These are phyloP conservation scores for Fomitopsis pulvina DNA, from an alignment of 768 basidiomycete genomes.

Conservation along the genomic window DNA sequence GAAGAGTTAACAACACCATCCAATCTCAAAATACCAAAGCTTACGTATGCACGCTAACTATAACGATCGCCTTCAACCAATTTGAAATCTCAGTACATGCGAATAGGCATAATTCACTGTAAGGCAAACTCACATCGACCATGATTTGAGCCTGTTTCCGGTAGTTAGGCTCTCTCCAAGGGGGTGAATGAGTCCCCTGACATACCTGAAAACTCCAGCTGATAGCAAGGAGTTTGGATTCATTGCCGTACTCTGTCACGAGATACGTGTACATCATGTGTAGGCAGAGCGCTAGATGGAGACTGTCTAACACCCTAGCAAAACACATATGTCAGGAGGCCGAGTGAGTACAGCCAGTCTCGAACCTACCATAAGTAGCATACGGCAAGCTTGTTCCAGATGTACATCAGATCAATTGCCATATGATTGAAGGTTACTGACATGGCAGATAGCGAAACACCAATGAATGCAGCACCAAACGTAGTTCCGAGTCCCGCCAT, in stretches of 20 bases:
- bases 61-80: conserved; percentile 12
- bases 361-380: conserved; percentile 13
- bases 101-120: too few relatives aligned
- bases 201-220: conserved; percentile 16
- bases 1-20: too few relatives aligned
- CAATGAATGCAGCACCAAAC: conserved; percentile 15
- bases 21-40: neutral
- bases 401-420: neutral
- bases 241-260: conserved; percentile 10
- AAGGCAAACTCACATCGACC: conserved; percentile 15
- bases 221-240: conserved; percentile 9
- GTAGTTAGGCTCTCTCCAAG: too few relatives aligned
- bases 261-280: conserved; percentile 17
- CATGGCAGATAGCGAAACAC: conserved; percentile 13
- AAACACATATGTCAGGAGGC: neutral
- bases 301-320: conserved; percentile 14
- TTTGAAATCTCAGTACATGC: too few relatives aligned
- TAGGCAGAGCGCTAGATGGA: conserved; percentile 13
- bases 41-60: conserved; percentile 15
- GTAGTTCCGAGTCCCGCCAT: conserved; percentile 10
- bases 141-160: conserved; percentile 9
- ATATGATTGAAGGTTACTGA: conserved; percentile 1
- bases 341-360: too few relatives aligned
- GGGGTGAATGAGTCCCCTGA: neutral
- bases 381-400: conserved; percentile 15